Evolutionary conservation across 768 basidiomycete species (phyloP), one percentile per base, ranked within the genome.

Genomic region (Phlebiopsis flavidoalba): DNA sequence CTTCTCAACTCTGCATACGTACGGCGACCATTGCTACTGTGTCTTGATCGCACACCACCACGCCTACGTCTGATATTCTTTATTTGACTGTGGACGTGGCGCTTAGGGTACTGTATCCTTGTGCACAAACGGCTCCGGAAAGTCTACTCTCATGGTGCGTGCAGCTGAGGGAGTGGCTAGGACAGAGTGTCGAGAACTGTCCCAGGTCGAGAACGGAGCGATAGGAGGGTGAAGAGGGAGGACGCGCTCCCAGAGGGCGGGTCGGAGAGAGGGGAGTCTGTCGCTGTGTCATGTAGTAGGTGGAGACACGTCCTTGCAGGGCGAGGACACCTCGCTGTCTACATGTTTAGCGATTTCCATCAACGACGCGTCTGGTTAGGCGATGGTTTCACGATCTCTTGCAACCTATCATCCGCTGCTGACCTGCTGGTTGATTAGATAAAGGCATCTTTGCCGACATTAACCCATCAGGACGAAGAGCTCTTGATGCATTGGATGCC

Each of bases 161-260:
- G n/a, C 95, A 96, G 69, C 85, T 98, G 63, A 85, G 92, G 60
- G 94, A 96, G n/a, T 69, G 90, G 92, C n/a, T 61, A 98, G 98
- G 76, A n/a, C n/a, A n/a, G n/a, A n/a, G n/a, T n/a, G 89, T 92
- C 7, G 96, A 98, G 75, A 95, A 95, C 71, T 98, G n/a, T 98
- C 76, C 96, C 96, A 19, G 83, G 93, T 5, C 93, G n/a, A 87
- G 65, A 85, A 87, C 63, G 81, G 94, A 73, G n/a, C n/a, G n/a
- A n/a, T n/a, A n/a, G n/a, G n/a, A n/a, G n/a, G n/a, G n/a, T n/a
- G n/a, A n/a, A n/a, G n/a, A n/a, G n/a, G n/a, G n/a, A n/a, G n/a
- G n/a, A n/a, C n/a, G n/a, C n/a, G n/a, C n/a, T n/a, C n/a, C n/a
- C n/a, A n/a, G n/a, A n/a, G n/a, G n/a, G n/a, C n/a, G n/a, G n/a